Conservation (phyloP, 192 early-diverging fungal species). For the Geosiphon pyriformis region DNA sequence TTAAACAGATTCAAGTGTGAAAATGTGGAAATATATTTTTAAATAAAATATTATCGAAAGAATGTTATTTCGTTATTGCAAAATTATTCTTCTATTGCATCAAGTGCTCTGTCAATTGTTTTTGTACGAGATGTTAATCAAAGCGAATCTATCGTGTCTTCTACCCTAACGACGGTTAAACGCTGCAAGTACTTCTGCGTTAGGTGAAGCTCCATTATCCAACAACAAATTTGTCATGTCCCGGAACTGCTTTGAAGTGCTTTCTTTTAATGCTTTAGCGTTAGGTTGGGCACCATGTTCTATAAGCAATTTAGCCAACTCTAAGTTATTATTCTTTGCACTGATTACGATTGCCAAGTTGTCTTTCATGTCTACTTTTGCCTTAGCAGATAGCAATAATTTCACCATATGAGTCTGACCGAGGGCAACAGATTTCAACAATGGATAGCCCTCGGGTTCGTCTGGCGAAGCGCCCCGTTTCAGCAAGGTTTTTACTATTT, state of each 20-base stretch:
- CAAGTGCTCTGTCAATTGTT: too few species aligned
- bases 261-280: conserved; percentile 27
- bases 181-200: background rate
- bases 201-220: conserved; percentile 35
- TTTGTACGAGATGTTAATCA: too few species aligned
- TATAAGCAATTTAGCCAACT: conserved; percentile 32
- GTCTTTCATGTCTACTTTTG: conserved; percentile 26
- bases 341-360: conserved; percentile 32
- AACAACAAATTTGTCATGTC: conserved; percentile 34
- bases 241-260: conserved; percentile 29
- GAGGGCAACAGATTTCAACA: conserved; percentile 35
- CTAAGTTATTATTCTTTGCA: conserved; percentile 25
- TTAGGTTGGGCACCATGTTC: conserved; percentile 32
- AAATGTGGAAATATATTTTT: too few species aligned
- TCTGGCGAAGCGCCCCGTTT: conserved; percentile 32
- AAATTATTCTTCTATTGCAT: too few species aligned
- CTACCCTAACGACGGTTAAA: too few species aligned
- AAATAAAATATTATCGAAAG: too few species aligned
- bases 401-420: conserved; percentile 29
- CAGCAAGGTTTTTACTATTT: conserved; percentile 26
- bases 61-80: too few species aligned
- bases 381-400: conserved; percentile 28
- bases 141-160: too few species aligned
- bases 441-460: conserved; percentile 36
- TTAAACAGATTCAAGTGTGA: too few species aligned